These are phyloP conservation scores for Xylaria palmicola DNA, from an alignment of 495 filamentous ascomycete species.

Conservation along the genomic window DNA sequence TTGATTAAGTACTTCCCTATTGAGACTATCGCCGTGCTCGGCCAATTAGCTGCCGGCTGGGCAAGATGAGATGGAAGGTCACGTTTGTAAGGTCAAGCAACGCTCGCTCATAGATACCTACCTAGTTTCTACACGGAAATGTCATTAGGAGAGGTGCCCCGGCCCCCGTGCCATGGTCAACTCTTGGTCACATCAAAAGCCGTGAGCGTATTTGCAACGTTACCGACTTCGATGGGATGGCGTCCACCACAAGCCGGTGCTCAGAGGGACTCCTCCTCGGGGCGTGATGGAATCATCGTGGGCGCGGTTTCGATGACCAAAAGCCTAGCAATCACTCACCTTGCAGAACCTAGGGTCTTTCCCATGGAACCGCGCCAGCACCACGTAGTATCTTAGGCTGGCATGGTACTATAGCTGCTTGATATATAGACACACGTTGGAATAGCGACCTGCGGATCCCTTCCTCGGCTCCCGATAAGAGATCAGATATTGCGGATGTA, in stretches of 20 bases:
- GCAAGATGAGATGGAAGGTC: slow-evolving; percentile 7
- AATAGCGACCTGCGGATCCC: too few relatives aligned
- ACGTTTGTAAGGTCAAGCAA: slow-evolving; percentile 1
- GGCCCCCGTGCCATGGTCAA: neutral
- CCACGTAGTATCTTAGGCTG: too few relatives aligned
- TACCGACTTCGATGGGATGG: slow-evolving; percentile 2
- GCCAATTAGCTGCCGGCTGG: slow-evolving; percentile 4
- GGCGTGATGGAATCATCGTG: neutral
- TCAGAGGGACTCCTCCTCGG: neutral
- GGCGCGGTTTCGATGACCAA: neutral
- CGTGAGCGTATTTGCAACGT: slow-evolving; percentile 13
- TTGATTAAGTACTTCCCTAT: slow-evolving; percentile 17
- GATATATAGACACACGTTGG: too few relatives aligned
- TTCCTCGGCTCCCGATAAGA: neutral
- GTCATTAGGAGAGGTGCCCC: neutral
- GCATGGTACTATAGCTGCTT: too few relatives aligned
- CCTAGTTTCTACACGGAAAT: neutral
- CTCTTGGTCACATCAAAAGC: slow-evolving; percentile 8
- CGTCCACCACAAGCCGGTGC: neutral
- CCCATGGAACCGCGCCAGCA: too few relatives aligned
- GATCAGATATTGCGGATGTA: neutral
- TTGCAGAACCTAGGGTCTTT: too few relatives aligned
- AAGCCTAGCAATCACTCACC: neutral
- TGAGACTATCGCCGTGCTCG: neutral
- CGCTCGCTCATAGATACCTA: neutral